Conservation (phyloP, 805 yeast species). For the Nakazawaea laoshanensis region DNA sequence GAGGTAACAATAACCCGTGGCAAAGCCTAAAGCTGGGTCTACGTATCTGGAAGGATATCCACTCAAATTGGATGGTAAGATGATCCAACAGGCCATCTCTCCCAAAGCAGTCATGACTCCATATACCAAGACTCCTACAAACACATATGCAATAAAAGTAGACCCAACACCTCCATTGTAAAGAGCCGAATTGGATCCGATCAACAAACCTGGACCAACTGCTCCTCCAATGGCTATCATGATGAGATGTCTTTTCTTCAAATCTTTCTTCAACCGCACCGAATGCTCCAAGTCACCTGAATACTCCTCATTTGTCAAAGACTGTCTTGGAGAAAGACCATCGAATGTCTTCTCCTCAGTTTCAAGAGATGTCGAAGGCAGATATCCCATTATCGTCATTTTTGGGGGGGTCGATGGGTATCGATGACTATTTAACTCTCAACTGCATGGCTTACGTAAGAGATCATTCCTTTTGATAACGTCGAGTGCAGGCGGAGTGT, state of each 20-base stretch:
- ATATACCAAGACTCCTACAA: conserved; percentile 63
- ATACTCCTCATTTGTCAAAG: too few relatives aligned
- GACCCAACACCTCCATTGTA: conserved; percentile 62
- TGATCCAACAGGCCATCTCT: conserved; percentile 47
- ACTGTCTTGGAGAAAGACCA: too few relatives aligned
- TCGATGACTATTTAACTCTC: too few relatives aligned
- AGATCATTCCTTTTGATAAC: too few relatives aligned
- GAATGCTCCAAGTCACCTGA: conserved; percentile 3
- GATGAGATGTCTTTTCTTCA: conserved; percentile 42
- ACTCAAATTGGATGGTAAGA: conserved; percentile 46
- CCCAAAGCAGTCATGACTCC: conserved; percentile 54
- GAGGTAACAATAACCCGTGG: conserved; percentile 45
- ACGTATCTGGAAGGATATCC: conserved; percentile 46
- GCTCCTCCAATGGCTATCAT: conserved; percentile 79
- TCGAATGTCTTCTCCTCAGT: too few relatives aligned
- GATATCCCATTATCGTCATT: too few relatives aligned
- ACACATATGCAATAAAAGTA: conserved; percentile 51
- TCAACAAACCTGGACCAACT: conserved; percentile 70
- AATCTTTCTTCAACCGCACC: conserved; percentile 27
- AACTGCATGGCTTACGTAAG: too few relatives aligned
- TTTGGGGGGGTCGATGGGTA: too few relatives aligned
- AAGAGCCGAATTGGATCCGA: conserved; percentile 71
- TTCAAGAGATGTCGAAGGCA: too few relatives aligned
- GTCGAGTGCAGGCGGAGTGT: too few relatives aligned
- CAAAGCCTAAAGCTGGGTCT: conserved; percentile 49